Evolutionary conservation across 352 stramenopile species (phyloP).

Genomic region (Pythium brassicae): DNA sequence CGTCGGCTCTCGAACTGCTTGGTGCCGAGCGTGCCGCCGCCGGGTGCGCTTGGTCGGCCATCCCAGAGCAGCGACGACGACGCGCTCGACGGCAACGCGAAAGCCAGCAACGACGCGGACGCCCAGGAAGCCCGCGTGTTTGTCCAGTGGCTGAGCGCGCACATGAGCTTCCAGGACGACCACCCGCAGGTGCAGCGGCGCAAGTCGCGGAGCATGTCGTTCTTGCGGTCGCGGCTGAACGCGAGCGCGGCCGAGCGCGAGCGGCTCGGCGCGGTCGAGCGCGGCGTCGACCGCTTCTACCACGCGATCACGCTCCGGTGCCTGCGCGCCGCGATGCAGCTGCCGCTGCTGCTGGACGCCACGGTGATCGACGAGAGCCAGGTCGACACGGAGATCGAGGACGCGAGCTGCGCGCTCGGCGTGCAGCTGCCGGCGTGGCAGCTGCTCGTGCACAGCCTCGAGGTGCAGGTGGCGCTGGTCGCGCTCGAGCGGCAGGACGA

Average conservation of each 20-base stretch:
- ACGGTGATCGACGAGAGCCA: slow-evolving; percentile 36
- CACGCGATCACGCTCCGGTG: slow-evolving; percentile 43
- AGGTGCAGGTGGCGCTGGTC: slow-evolving; percentile 55
- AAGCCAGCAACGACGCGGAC: slow-evolving; percentile 23
- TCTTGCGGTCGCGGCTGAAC: slow-evolving; percentile 30
- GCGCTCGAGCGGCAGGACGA: slow-evolving; percentile 28
- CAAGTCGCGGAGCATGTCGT: slow-evolving; percentile 34
- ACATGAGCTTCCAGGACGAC: slow-evolving; percentile 51
- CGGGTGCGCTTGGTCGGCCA: slow-evolving; percentile 3
- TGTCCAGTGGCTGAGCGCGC: slow-evolving; percentile 42
- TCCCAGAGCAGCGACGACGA: slow-evolving; percentile 15
- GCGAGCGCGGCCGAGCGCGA: slow-evolving; percentile 26
- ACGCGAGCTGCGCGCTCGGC: slow-evolving; percentile 34
- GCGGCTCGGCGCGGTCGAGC: slow-evolving; percentile 27
- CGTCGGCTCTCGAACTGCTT: slow-evolving; percentile 73
- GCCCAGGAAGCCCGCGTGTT: slow-evolving; percentile 27
- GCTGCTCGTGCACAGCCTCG: slow-evolving; percentile 49
- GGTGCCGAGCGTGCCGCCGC: slow-evolving; percentile 35
- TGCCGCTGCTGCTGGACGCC: slow-evolving; percentile 48
- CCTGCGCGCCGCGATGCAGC: slow-evolving; percentile 34
- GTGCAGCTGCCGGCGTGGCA: slow-evolving; percentile 47
- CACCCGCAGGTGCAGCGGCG: slow-evolving; percentile 31
- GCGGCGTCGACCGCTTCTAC: slow-evolving; percentile 49
- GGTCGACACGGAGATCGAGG: slow-evolving; percentile 49
- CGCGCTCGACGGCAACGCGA: slow-evolving; percentile 21